Percentiles rank a stretch among this genome's conserved stretches.
Evolutionary conservation across 106 monocot species (phyloP).

Genomic region (Platanthera guangdongensis): DNA sequence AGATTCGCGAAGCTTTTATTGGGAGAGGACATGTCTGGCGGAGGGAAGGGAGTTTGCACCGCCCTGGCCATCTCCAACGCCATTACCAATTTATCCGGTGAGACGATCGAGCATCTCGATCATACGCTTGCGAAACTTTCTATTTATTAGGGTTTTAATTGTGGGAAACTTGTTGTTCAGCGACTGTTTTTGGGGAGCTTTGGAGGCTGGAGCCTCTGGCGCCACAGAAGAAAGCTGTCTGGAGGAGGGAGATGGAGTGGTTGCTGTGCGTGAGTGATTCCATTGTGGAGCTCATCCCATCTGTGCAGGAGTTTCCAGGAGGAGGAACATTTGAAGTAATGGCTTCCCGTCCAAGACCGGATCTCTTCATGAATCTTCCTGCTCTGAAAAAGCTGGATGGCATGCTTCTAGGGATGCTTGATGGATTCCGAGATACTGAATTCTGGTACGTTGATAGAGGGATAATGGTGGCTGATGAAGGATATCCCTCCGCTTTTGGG

Average conservation of each 20-base stretch:
- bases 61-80: slow-evolving; percentile 97
- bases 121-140: not conserved
- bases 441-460: slow-evolving; percentile 94
- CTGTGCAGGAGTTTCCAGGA: slow-evolving; percentile 81
- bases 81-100: slow-evolving; percentile 94
- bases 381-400: slow-evolving; percentile 87
- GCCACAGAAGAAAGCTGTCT: slow-evolving; percentile 76
- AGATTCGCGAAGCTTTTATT: slow-evolving; percentile 87
- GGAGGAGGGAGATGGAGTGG: slow-evolving; percentile 94
- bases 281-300: slow-evolving; percentile 85
- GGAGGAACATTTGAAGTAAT: slow-evolving; percentile 91
- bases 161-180: slow-evolving; percentile 23
- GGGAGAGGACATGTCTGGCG: slow-evolving; percentile 96
- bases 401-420: slow-evolving; percentile 79
- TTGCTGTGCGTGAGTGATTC: slow-evolving; percentile 74
- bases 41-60: slow-evolving; percentile 90
- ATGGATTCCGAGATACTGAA: slow-evolving; percentile 72
- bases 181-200: slow-evolving; percentile 86
- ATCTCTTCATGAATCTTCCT: slow-evolving; percentile 88
- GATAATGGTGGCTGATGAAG: slow-evolving; percentile 45
- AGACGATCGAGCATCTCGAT: not conserved
- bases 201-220: slow-evolving; percentile 91
- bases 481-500: slow-evolving; percentile 33
- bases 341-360: slow-evolving; percentile 61
- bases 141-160: not conserved